phyloP scores from a whole-genome alignment of 2,329 filamentous ascomycete species.

The Sclerotinia subarctica region DNA sequence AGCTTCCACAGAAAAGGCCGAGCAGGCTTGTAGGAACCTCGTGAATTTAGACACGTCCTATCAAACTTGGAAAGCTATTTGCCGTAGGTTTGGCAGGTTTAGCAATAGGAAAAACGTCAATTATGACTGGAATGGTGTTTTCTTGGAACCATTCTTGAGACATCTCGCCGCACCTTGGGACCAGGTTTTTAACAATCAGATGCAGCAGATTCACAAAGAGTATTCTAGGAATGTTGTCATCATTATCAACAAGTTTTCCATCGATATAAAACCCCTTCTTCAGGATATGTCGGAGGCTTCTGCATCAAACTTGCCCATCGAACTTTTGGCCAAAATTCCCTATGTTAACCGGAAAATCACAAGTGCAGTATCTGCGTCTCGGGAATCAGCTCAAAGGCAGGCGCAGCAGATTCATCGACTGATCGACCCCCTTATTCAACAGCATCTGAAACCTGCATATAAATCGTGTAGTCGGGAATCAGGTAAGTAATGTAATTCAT shows the following conservation, averaged over 20 bases:
- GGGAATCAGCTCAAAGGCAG: not conserved
- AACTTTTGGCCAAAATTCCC: not conserved
- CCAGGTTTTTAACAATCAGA: not conserved
- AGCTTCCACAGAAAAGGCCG: not conserved
- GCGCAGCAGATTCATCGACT: not conserved
- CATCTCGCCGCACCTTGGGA: not conserved
- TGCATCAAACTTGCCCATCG: not conserved
- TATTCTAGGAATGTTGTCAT: not conserved
- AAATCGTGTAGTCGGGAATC: not conserved
- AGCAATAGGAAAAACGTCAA: not conserved
- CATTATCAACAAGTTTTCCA: not conserved
- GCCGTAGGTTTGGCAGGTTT: not conserved
- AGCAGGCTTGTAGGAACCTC: not conserved
- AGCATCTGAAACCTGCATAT: not conserved
- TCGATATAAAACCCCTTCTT: not conserved
- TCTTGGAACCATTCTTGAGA: not conserved
- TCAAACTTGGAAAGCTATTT: conserved; percentile 1
- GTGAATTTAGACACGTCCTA: not conserved
- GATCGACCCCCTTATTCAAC: not conserved
- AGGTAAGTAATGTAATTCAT: not conserved
- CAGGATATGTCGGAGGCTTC: not conserved
- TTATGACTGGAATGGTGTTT: not conserved
- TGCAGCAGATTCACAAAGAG: not conserved
- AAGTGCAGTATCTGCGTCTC: not conserved
- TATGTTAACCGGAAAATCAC: not conserved